These are phyloP conservation scores for Jaapia argillacea DNA, from an alignment of 768 basidiomycete genomes.

Conservation along the genomic window DNA sequence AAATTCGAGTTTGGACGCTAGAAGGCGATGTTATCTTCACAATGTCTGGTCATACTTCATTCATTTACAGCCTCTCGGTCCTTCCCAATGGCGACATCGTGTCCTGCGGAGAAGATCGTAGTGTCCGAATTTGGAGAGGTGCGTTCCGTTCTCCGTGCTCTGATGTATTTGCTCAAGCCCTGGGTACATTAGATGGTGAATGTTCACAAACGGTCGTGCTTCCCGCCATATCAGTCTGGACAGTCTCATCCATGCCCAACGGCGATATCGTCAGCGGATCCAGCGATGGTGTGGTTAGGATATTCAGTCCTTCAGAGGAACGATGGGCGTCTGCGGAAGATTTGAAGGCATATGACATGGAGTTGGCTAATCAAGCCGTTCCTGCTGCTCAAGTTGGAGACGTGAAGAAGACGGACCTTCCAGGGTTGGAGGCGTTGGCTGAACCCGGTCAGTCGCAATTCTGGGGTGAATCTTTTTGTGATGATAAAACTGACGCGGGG, in stretches of 20 bases:
- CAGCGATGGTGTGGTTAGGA: slow-evolving; percentile 79
- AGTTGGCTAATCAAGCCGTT: slow-evolving; percentile 69
- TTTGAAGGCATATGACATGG: slow-evolving; percentile 60
- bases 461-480: too few species aligned
- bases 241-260: slow-evolving; percentile 79
- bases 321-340: slow-evolving; percentile 63
- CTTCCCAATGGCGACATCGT: slow-evolving; percentile 77
- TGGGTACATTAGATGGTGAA: slow-evolving; percentile 56
- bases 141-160: slow-evolving; percentile 12
- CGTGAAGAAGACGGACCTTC: slow-evolving; percentile 85
- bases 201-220: slow-evolving; percentile 84
- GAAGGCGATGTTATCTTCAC: slow-evolving; percentile 69
- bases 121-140: slow-evolving; percentile 88
- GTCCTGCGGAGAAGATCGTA: slow-evolving; percentile 91
- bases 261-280: slow-evolving; percentile 89
- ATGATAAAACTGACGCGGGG: slow-evolving; percentile 1
- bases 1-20: slow-evolving; percentile 88
- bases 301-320: slow-evolving; percentile 70
- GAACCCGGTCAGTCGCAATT: slow-evolving; percentile 44
- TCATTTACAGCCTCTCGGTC: slow-evolving; percentile 84
- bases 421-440: slow-evolving; percentile 72
- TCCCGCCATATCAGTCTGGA: slow-evolving; percentile 97
- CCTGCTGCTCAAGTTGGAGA: slow-evolving; percentile 86
- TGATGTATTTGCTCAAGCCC: not conserved
- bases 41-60: slow-evolving; percentile 92